A percentile compares a stretch with the other conserved stretches of the same genome.
Evolutionary conservation across 768 basidiomycete genomes (phyloP).

Genomic region (Phanerochaete sordida): DNA sequence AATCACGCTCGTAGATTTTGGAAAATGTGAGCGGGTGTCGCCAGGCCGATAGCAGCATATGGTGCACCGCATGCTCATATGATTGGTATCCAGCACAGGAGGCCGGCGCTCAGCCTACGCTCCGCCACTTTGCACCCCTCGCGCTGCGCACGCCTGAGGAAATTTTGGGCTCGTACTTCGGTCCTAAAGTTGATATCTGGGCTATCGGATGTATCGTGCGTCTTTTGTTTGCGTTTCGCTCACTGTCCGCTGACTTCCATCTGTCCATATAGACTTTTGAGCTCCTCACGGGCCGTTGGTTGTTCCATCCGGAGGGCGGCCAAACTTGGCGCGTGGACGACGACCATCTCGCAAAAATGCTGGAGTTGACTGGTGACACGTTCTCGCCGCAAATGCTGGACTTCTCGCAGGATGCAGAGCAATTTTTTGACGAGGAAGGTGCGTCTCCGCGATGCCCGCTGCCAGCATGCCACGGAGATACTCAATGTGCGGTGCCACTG

Average conservation of each 20-base stretch:
- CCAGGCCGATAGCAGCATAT: neutral
- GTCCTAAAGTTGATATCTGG: conserved; percentile 27
- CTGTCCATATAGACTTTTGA: conserved; percentile 27
- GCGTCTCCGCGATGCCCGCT: neutral
- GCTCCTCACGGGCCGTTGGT: conserved; percentile 20
- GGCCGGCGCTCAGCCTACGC: conserved; percentile 19
- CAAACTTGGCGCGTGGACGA: conserved; percentile 20
- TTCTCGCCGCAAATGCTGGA: conserved; percentile 18
- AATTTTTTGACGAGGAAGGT: conserved; percentile 13
- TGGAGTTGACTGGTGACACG: conserved; percentile 25
- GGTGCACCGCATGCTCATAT: neutral
- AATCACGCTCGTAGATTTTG: conserved; percentile 15
- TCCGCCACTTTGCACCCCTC: conserved; percentile 8
- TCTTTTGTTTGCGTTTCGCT: neutral
- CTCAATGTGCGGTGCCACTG: neutral
- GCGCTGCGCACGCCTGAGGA: conserved; percentile 29
- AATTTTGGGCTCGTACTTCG: conserved; percentile 20
- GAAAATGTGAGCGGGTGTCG: conserved; percentile 15
- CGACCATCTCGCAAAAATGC: conserved; percentile 28
- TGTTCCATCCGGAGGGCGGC: conserved; percentile 21
- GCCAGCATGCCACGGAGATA: neutral
- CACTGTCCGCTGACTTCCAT: neutral
- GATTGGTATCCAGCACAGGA: conserved; percentile 17
- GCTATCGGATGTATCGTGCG: conserved; percentile 28
- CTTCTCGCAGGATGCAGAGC: neutral